Evolutionary conservation across 495 filamentous ascomycete genomes (phyloP), one percentile per base, ranked within the genome.

Genomic region (Daldinia bambusicola): DNA sequence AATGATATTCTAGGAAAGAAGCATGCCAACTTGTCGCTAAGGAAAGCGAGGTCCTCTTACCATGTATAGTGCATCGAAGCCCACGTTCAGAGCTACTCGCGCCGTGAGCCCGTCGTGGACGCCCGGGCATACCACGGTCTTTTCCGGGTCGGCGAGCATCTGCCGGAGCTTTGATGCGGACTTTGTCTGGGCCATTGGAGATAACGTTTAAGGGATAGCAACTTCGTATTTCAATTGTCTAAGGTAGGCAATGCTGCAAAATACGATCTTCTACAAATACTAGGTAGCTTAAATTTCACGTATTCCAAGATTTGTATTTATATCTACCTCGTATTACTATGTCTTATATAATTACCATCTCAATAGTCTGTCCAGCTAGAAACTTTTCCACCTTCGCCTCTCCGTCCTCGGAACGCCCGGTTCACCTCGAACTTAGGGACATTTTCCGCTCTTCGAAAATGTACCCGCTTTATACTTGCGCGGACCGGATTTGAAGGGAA

Each of bases 21-120:
- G 31, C 50, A 4, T 4, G 32, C 16, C 4, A n/a, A 22, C 16
- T 22, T 48, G 38, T 1, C 18, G 8, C 16, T 31, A 6, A 13
- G 20, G 5, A 10, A 7, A 36, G 14, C 30, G 20, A 26, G 32
- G 36, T 3, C 26, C 26, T 65, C 18, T 26, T 67, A 90, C 90
- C 89, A 92, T 91, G 77, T 92, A 92, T 45, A 92, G 67, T 30
- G 79, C 84, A 18, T 91, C 85, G 71, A 89, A 90, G 10, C 88
- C 89, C 10, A 87, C 71, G 26, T 82, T 76, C 58, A 92, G 80
- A 4, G 88, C 89, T 73, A 92, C 81, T 2, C 90, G 82, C 4
- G 90, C 89, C 1, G 89, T 88, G 20, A 91, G 83, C 6, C 90
- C 90, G 81, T 93, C 90, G 69, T 92, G 89, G 0, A 93, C 89